Base-by-base conservation (phyloP, 1,139 yeast species). In the Kodamaea suecica region DNA sequence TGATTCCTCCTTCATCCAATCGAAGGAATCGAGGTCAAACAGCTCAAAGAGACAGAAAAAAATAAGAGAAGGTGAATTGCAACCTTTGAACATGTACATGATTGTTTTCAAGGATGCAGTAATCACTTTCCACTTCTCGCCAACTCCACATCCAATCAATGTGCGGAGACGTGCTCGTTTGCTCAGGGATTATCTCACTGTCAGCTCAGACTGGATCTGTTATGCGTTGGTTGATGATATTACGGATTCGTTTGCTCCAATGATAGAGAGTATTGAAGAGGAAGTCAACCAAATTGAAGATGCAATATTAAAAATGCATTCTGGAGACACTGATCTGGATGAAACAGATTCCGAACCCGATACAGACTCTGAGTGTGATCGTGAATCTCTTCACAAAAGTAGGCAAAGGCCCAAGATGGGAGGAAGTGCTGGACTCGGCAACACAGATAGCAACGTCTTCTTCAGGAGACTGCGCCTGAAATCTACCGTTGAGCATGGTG, bases 201-300 rank as follows among this genome's bases (percentile, higher is more conserved):
- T 92, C 4, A 78, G 94, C 1, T 80, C 97, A 0, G 98, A 92
- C 59, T 92, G 98, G 98, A 83, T 92, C 33, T 92, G 96, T 3
- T 92, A 92, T 62, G 98, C 98, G 0, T 67, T 92, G 44, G 88
- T 92, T 52, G 98, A 92, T 65, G 97, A 92, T 57, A 87, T 92
- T 43, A 90, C 97, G 1, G 98, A 92, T 66, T 94, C 95, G 0
- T 92, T 87, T 69, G 97, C 95, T 0, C 98, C 98, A 1, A 80
- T 92, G 81, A 90, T 92, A 46, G 95, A 86, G 41, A 78, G 92
- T 31, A 87, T 92, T 35, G 97, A 92, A 54, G 86, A 82, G 37
- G 98, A 92, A 50, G 95, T 92, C 9, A 88, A 88, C 54, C 73
- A 79, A 11, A 92, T 92, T 41, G 98, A 92, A 50, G 97, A 92